Evolutionary conservation across 1,284 basidiomycete genomes (phyloP).

Genomic region (Leccinum variabile): DNA sequence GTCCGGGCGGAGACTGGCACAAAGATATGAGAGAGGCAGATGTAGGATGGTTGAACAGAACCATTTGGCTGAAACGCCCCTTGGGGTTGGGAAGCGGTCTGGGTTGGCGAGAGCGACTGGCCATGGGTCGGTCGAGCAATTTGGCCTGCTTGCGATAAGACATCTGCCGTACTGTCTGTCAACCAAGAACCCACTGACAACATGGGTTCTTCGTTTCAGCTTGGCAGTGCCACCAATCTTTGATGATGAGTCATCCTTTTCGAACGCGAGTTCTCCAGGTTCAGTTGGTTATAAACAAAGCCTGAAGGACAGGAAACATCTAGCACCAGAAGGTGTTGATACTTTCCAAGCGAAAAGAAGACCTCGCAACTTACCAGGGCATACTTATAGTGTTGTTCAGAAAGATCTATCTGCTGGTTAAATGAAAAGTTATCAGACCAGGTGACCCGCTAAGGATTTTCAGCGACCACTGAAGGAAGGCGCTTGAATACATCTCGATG

Average conservation of each 20-base stretch:
- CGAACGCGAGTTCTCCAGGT: constrained; percentile 75
- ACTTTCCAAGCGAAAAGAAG: neutral
- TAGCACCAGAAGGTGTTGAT: constrained; percentile 4
- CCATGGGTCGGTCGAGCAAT: constrained; percentile 15
- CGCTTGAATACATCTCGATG: neutral
- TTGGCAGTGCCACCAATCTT: constrained; percentile 98
- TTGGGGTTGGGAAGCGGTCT: constrained; percentile 20
- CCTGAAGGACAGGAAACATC: constrained; percentile 40
- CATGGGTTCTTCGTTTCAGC: constrained; percentile 88
- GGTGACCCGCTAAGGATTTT: neutral
- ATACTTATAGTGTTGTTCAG: neutral
- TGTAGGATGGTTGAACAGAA: constrained; percentile 20
- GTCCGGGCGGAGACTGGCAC: constrained; percentile 17
- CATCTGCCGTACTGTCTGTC: constrained; percentile 39
- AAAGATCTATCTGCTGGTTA: neutral
- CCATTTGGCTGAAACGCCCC: constrained; percentile 15
- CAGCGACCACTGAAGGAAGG: neutral
- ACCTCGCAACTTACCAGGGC: constrained; percentile 8
- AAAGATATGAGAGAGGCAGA: neutral
- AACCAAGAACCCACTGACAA: constrained; percentile 76
- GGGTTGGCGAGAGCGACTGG: constrained; percentile 21
- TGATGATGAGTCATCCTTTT: constrained; percentile 94
- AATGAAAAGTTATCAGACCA: neutral
- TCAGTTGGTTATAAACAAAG: constrained; percentile 88
- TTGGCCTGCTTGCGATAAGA: constrained; percentile 9